Base-by-base conservation (phyloP, 768 basidiomycete species). In the Amanita exitialis region DNA sequence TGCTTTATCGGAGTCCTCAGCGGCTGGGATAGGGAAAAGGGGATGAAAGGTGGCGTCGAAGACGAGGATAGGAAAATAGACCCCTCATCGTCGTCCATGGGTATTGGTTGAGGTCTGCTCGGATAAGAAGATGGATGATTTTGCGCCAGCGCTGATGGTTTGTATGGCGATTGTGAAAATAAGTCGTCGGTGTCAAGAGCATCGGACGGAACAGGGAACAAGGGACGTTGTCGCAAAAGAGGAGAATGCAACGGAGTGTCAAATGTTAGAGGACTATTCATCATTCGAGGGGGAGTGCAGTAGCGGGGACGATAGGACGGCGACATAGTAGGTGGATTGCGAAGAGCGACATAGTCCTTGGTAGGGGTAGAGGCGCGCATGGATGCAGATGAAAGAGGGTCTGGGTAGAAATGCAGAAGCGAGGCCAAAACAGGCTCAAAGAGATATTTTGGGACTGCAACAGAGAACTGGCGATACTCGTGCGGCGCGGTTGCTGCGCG, bases 191-290 rank as follows among this genome's bases (percentile, higher is more conserved):
- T 56, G 57, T 76, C 73, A 36, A 64, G 46, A 30, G 58, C 54
- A 47, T 64, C 56, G 51, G 52, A 57, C 30, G 53, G 48, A 47
- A 10, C 56, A 54, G 53, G 62, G 57, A 73, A 74, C 47, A 72
- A 65, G 13, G 67, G 65, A 9, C 66, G 67, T 55, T 71, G 71
- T 47, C 76, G 70, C 53, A 80, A 71, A 9, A 82, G 82, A 18
- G 83, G 80, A 1, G 81, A 78, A 44, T 79, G 71, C 76, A 83
- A 77, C 41, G 80, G 76, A 28, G 78, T 75, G 58, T 77, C 76
- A 57, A 70, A 76, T 37, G 72, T 66, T 30, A 66, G 51, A 28
- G 57, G 38, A 34, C 64, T 61, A 38, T 61, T 61, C 47, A 51
- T 50, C 46, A 56, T 64, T 49, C 63, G 62, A 44, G 70, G 67